phyloP scores from a whole-genome alignment of 2,329 filamentous ascomycete species.

The Nothophaeocryptopus gaeumannii region DNA sequence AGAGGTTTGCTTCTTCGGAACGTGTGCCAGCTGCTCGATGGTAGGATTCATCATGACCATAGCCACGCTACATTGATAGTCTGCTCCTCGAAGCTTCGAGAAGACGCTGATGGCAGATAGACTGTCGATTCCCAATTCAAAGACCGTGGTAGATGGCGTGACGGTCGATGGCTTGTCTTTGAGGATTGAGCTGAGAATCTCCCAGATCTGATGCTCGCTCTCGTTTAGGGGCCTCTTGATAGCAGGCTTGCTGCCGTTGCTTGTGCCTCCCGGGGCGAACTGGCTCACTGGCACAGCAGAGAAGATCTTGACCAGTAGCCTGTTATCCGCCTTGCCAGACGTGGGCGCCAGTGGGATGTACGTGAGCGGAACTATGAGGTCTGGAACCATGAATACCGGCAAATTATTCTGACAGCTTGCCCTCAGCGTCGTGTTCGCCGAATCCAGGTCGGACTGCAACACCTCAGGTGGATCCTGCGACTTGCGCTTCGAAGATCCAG shows the following conservation, averaged over 20 bases:
- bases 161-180: constrained; percentile 13
- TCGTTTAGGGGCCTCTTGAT: constrained; percentile 5
- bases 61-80: constrained; percentile 15
- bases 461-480: constrained; percentile 2
- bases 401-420: constrained; percentile 12
- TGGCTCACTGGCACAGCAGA: constrained; percentile 8
- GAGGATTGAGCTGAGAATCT: constrained; percentile 6
- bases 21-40: constrained; percentile 13
- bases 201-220: constrained; percentile 6
- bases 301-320: constrained; percentile 14
- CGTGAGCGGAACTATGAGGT: constrained; percentile 14
- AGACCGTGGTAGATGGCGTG: constrained; percentile 9
- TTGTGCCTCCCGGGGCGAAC: constrained; percentile 1
- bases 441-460: constrained; percentile 1
- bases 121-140: constrained; percentile 20
- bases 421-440: constrained; percentile 6
- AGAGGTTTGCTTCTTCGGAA: background rate
- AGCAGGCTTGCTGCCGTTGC: background rate
- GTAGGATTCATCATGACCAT: constrained; percentile 19
- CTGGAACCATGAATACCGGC: constrained; percentile 15
- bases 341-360: constrained; percentile 17
- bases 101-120: constrained; percentile 18
- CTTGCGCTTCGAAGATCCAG: constrained; percentile 5
- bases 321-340: constrained; percentile 19
- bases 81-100: constrained; percentile 13